Conservation (phyloP, 768 basidiomycete genomes). For the Rossbeevera mucosa region DNA sequence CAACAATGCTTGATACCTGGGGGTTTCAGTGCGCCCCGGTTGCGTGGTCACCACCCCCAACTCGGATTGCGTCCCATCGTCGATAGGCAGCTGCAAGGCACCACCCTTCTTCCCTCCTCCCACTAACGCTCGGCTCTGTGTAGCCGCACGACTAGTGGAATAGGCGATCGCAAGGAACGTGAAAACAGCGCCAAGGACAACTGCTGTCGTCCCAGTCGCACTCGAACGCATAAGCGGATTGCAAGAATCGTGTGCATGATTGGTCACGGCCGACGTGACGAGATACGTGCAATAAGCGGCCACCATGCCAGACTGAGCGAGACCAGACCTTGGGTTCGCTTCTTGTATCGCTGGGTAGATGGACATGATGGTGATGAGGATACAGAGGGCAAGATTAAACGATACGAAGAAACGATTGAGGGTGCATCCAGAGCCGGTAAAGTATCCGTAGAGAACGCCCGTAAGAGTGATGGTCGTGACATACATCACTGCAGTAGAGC, state of each 20-base stretch:
- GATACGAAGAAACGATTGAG: constrained; percentile 98
- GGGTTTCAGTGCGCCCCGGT: constrained; percentile 78
- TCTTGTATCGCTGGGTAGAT: constrained; percentile 87
- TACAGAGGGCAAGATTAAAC: constrained; percentile 78
- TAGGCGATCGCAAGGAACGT: constrained; percentile 99
- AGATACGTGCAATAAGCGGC: constrained; percentile 96
- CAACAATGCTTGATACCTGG: constrained; percentile 88
- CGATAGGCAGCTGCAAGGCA: constrained; percentile 58
- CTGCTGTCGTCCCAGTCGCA: constrained; percentile 77
- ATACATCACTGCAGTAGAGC: constrained; percentile 89
- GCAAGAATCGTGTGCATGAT: constrained; percentile 81
- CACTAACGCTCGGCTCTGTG: constrained; percentile 86
- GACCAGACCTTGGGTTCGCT: constrained; percentile 87
- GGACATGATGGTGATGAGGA: constrained; percentile 77
- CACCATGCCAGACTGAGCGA: constrained; percentile 97
- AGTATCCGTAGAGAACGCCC: constrained; percentile 86
- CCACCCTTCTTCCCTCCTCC: constrained; percentile 65
- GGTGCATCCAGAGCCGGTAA: constrained; percentile 79
- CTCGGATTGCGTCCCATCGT: constrained; percentile 57
- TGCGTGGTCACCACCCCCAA: constrained; percentile 76
- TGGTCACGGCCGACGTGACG: constrained; percentile 87
- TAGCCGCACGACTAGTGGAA: constrained; percentile 93
- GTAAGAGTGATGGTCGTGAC: constrained; percentile 80
- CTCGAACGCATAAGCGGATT: constrained; percentile 77
- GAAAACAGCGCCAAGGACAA: constrained; percentile 88